A percentile compares a stretch with the other conserved stretches of the same genome.
Conservation (phyloP, 1,139 yeast species). For the Blastobotrys serpentis region DNA sequence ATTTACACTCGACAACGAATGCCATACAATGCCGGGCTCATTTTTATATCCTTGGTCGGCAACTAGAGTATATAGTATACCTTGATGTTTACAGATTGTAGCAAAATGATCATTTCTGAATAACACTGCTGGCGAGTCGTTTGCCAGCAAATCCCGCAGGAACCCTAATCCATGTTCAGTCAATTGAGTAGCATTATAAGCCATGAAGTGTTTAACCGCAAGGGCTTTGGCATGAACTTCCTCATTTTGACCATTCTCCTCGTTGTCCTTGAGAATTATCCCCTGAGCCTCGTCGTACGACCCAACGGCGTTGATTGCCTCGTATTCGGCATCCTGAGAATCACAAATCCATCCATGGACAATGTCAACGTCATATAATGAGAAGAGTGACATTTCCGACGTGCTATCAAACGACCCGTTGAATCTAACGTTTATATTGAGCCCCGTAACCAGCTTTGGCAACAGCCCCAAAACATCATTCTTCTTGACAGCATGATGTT, state of each 20-base stretch:
- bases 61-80: constrained; percentile 58
- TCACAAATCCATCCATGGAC: constrained; percentile 54
- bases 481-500: constrained; percentile 30
- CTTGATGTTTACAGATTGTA: constrained; percentile 59
- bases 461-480: constrained; percentile 49
- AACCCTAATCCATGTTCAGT: constrained; percentile 59
- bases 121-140: constrained; percentile 57
- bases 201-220: constrained; percentile 44
- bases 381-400: constrained; percentile 46
- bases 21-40: constrained; percentile 66
- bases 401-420: constrained; percentile 59
- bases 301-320: constrained; percentile 36
- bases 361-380: constrained; percentile 46
- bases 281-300: constrained; percentile 51
- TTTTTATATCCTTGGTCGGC: constrained; percentile 67
- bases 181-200: constrained; percentile 63
- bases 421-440: constrained; percentile 70
- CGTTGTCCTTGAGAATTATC: constrained; percentile 30
- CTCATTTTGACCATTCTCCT: constrained; percentile 19
- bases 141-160: constrained; percentile 44
- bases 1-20: constrained; percentile 59
- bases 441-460: constrained; percentile 69
- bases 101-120: constrained; percentile 86
- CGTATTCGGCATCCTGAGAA: constrained; percentile 37
- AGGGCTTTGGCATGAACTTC: constrained; percentile 22